phyloP scores from a whole-genome alignment of 495 filamentous ascomycete species.

The Aspergillus homomorphus region DNA sequence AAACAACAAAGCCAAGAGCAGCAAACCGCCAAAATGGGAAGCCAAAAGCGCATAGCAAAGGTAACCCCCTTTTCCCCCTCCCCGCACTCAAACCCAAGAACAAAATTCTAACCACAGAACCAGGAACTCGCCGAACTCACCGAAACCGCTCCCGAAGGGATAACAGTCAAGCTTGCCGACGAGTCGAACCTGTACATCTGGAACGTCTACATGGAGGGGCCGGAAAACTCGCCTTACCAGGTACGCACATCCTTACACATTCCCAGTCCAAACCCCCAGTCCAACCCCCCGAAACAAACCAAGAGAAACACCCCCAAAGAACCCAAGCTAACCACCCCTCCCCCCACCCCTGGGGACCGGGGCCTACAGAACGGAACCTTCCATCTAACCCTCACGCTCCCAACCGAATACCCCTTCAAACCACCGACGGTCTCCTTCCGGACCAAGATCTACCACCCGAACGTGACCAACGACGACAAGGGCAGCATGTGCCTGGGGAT shows the following conservation, averaged over 20 bases:
- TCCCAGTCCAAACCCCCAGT: not conserved
- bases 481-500: conserved; percentile 90
- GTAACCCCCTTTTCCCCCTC: conserved; percentile 27
- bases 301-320: not conserved
- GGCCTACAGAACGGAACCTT: conserved; percentile 78
- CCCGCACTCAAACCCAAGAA: not conserved
- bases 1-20: conserved; percentile 8
- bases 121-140: conserved; percentile 74
- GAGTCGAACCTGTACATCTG: conserved; percentile 80
- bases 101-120: conserved; percentile 9
- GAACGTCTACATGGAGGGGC: conserved; percentile 75
- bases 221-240: conserved; percentile 66
- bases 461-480: conserved; percentile 90
- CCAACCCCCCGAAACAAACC: not conserved
- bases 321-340: not conserved
- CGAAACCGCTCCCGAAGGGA: conserved; percentile 59
- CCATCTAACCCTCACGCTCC: conserved; percentile 71
- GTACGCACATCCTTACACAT: conserved; percentile 36
- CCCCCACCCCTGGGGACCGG: no score
- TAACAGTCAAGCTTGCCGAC: conserved; percentile 60
- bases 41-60: conserved; percentile 62
- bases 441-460: conserved; percentile 98
- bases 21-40: conserved; percentile 33
- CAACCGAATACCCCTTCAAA: conserved; percentile 92
- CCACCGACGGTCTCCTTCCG: conserved; percentile 80